Evolutionary conservation across 1,139 yeast genomes (phyloP).

Genomic region (Casaregolazyma suthepensis): DNA sequence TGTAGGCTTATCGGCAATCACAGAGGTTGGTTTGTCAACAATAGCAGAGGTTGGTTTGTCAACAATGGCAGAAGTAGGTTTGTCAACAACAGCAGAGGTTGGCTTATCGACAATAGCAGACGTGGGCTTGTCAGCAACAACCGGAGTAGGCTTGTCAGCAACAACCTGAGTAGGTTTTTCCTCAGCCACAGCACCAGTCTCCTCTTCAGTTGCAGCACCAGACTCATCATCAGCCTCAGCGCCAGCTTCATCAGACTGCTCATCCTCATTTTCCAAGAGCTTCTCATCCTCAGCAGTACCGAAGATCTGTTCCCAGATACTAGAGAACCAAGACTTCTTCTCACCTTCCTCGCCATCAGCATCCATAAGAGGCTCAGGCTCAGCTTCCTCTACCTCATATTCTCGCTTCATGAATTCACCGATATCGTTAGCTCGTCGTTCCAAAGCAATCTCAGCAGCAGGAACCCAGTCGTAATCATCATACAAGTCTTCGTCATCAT

Average conservation of each 20-base stretch:
- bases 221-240: neutral
- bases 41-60: neutral
- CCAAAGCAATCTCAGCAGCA: neutral
- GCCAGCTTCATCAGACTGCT: neutral
- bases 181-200: neutral
- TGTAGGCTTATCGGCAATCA: no score
- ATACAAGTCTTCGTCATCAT: constrained; percentile 6
- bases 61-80: neutral
- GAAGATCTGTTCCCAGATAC: constrained; percentile 6
- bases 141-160: neutral
- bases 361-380: neutral
- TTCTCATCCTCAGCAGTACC: constrained; percentile 2
- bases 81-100: neutral
- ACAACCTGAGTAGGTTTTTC: neutral
- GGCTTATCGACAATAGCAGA: neutral
- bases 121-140: neutral
- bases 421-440: neutral
- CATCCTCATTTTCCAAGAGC: neutral
- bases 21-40: neutral
- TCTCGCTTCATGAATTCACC: neutral
- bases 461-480: constrained; percentile 10
- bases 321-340: constrained; percentile 1
- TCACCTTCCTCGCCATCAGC: constrained; percentile 4
- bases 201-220: neutral
- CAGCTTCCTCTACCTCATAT: neutral